These are phyloP conservation scores for Candida cerambycidarum DNA, from an alignment of 805 yeast genomes.

Conservation along the genomic window DNA sequence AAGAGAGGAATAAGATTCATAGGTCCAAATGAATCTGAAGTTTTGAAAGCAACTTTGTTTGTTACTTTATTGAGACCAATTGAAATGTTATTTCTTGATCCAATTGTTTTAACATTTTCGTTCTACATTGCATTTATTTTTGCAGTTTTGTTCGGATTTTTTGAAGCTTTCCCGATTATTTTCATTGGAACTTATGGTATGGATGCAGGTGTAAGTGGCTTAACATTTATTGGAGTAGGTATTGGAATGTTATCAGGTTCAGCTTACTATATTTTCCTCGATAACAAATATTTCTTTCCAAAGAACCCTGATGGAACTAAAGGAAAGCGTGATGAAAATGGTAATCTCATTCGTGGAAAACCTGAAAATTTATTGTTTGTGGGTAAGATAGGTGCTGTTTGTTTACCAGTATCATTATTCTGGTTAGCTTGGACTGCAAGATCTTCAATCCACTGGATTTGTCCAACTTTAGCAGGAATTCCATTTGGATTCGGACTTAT, in stretches of 20 bases:
- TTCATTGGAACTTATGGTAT: slow-evolving; percentile 64
- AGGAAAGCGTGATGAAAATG: slow-evolving; percentile 54
- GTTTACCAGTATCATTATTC: slow-evolving; percentile 66
- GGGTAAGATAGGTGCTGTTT: slow-evolving; percentile 66
- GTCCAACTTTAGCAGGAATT: slow-evolving; percentile 72
- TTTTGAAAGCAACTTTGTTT: slow-evolving; percentile 46
- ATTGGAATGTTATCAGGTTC: slow-evolving; percentile 63
- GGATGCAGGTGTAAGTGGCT: slow-evolving; percentile 61
- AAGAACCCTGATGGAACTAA: slow-evolving; percentile 62
- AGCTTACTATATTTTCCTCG: slow-evolving; percentile 47
- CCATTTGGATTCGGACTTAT: slow-evolving; percentile 77
- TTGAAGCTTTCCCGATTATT: slow-evolving; percentile 76
- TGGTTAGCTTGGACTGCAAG: slow-evolving; percentile 84
- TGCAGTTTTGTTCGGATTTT: slow-evolving; percentile 77
- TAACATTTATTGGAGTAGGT: slow-evolving; percentile 72
- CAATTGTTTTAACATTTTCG: slow-evolving; percentile 69
- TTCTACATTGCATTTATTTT: slow-evolving; percentile 72
- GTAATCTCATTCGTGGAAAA: slow-evolving; percentile 51
- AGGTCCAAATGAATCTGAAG: slow-evolving; percentile 31
- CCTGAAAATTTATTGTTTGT: slow-evolving; percentile 64
- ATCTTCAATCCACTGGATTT: slow-evolving; percentile 67
- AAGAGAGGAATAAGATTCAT: slow-evolving; percentile 55
- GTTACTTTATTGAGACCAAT: slow-evolving; percentile 61
- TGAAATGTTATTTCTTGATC: slow-evolving; percentile 69
- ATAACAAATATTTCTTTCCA: slow-evolving; percentile 50